Base-by-base conservation (phyloP, 1,139 yeast species). In the Tardiomyces depauwii region DNA sequence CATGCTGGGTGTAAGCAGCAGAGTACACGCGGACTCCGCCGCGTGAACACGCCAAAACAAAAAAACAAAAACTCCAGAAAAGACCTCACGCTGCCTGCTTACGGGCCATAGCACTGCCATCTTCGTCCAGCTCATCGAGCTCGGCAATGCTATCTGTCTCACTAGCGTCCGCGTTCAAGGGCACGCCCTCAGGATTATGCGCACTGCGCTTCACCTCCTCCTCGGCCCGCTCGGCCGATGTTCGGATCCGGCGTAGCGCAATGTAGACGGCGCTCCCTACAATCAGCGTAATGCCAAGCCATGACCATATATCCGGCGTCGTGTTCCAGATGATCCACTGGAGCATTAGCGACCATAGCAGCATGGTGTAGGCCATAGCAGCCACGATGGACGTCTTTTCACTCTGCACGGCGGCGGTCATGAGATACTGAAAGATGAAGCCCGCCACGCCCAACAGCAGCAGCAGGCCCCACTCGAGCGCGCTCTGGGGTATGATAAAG, bases 321-420 rank as follows among this genome's bases (percentile, higher is more conserved):
- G 82, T 87, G 48, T 77, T 73, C 80, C 88, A 87, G 39, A 87
- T 68, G 1, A 77, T 48, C 38, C 78, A 67, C 58, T 88, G 96
- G 78, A 89, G 81, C 33, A 82, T 53, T n/a, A 86, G 66, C 0
- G 95, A 91, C 66, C 82, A 86, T 1, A 87, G 66, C 72, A 88
- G 73, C 56, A 81, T 86, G 2, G 87, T 73, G 62, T 88, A 88
- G 5, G 77, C 68, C 74, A 85, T 81, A 51, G 84, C 72, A 4
- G 91, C 73, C 0, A 89, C 88, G 48, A 86, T 73, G 1, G 88
- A 79, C 1, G 96, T 95, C 47, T 74, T 74, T 51, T 85, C 95
- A 49, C 87, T 68, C 61, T 86, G 95, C 45, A 88, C 74, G 1
- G 95, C 96, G 2, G 87, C 80, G 0, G 96, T 85, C 47, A 85